Percentiles rank a stretch among this genome's conserved stretches.
phyloP scores from a whole-genome alignment of 306 rosid genomes.

The Medicago arabica region DNA sequence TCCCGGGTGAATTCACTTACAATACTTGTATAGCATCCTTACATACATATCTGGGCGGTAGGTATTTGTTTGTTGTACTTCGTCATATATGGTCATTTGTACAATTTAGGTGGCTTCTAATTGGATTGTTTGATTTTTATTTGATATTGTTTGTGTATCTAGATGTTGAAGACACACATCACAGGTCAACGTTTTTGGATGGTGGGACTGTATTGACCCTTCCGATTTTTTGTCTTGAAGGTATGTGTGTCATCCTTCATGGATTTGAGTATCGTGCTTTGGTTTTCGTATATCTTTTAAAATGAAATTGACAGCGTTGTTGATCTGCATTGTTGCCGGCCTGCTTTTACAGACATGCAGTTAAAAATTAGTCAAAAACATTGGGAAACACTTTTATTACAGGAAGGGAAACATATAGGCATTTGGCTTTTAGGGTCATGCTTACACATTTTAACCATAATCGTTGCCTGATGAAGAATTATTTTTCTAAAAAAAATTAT shows the following conservation, averaged over 20 bases:
- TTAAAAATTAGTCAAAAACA: not conserved
- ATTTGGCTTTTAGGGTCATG: not conserved
- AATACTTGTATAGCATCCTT: constrained; percentile 58
- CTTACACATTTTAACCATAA: not conserved
- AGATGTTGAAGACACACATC: constrained; percentile 97
- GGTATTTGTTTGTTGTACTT: constrained; percentile 29
- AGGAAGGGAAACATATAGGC: not conserved
- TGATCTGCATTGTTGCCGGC: not conserved
- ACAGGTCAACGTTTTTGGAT: constrained; percentile 75
- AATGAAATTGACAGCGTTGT: not conserved
- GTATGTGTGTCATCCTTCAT: constrained; percentile 35
- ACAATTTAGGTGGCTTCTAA: not conserved
- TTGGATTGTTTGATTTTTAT: not conserved
- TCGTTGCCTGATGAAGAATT: not conserved
- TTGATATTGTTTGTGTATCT: not conserved
- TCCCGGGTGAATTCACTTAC: constrained; percentile 41
- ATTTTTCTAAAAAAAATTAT: constrained; percentile 11
- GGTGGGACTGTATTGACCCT: constrained; percentile 71
- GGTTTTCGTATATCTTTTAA: not conserved
- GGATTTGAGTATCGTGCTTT: constrained; percentile 15
- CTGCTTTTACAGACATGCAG: not conserved
- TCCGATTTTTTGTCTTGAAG: constrained; percentile 84
- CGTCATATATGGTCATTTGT: not conserved
- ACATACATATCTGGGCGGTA: constrained; percentile 96
- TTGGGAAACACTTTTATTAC: not conserved